Base-by-base conservation (phyloP, 2,329 filamentous ascomycete species). In the Eutypella sp. region DNA sequence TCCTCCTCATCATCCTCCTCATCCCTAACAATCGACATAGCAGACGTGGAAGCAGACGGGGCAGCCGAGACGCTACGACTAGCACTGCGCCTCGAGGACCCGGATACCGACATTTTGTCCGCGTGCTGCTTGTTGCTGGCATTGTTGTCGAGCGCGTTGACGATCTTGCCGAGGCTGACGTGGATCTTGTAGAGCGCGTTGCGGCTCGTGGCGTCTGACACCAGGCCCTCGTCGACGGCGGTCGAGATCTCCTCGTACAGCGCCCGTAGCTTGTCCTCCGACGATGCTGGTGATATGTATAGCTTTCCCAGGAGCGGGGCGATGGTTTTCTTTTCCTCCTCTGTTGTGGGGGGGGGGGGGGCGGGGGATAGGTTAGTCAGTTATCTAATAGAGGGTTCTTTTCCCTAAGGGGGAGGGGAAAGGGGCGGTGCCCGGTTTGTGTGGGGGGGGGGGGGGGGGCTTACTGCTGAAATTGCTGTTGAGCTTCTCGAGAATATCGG, bases 311-410 rank as follows among this genome's bases (percentile, higher is more conserved):
- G 76, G 40, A 96, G 79, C 0, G 83, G 78, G 23, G 88, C 82
- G 9, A 93, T 71, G 1, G 85, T 77, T 64, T 95, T 96, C 69
- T 87, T 89, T 66, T 96, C 91, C 53, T 96, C 90, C 63, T 87
- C 85, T 85, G 60, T 62, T 85, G 60, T 62, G 6, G 19, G 9
- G 16, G 33, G n/a, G n/a, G n/a, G n/a, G n/a, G n/a, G n/a, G n/a
- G n/a, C n/a, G n/a, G n/a, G n/a, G n/a, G 9, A 19, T 2, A 18
- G 48, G 61, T 69, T 63, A 70, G 60, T 44, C 16, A 13, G 5
- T n/a, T n/a, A n/a, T n/a, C n/a, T n/a, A n/a, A n/a, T n/a, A n/a
- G n/a, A n/a, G n/a, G n/a, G n/a, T n/a, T n/a, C n/a, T n/a, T n/a
- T n/a, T n/a, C n/a, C n/a, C n/a, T n/a, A 22, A 44, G 29, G 5